Evolutionary conservation across 371 early-diverging fungal species (phyloP).

Genomic region (Mortierella sp.): DNA sequence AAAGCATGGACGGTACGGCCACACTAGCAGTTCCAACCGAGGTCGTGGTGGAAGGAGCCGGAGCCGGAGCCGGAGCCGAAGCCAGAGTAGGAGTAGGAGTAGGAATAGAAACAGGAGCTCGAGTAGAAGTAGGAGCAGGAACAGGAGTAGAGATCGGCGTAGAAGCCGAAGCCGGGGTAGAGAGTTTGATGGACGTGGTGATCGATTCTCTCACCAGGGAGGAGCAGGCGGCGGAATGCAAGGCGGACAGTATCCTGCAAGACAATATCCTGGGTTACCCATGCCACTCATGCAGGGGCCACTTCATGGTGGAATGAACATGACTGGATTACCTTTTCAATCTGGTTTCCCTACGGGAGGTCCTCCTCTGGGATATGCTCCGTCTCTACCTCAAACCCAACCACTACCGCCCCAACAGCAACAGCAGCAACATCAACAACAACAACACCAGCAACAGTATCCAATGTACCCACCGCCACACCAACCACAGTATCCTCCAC

Average conservation of each 20-base stretch:
- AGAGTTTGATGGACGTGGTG: too few relatives aligned
- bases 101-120: not conserved
- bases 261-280: too few relatives aligned
- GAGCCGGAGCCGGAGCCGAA: conserved; percentile 2
- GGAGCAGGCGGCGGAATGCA: too few relatives aligned
- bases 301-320: too few relatives aligned
- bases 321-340: too few relatives aligned
- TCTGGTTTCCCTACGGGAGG: too few relatives aligned
- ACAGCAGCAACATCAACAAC: conserved; percentile 4
- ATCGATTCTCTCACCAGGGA: too few relatives aligned
- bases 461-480: not conserved
- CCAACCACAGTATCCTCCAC: too few relatives aligned
- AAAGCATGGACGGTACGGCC: conserved; percentile 4
- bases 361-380: too few relatives aligned
- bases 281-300: too few relatives aligned
- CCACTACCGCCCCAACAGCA: not conserved
- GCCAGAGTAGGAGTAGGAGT: conserved; percentile 8
- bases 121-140: conserved; percentile 3
- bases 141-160: conserved; percentile 9
- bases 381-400: too few relatives aligned
- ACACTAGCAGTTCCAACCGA: not conserved
- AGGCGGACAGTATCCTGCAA: too few relatives aligned
- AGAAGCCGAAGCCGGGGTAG: conserved; percentile 9
- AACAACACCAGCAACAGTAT: conserved; percentile 2
- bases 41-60: not conserved